Evolutionary conservation across 208 protist species (phyloP), one percentile per base, ranked within the genome.

Genomic region (Leishmania aethiopica): DNA sequence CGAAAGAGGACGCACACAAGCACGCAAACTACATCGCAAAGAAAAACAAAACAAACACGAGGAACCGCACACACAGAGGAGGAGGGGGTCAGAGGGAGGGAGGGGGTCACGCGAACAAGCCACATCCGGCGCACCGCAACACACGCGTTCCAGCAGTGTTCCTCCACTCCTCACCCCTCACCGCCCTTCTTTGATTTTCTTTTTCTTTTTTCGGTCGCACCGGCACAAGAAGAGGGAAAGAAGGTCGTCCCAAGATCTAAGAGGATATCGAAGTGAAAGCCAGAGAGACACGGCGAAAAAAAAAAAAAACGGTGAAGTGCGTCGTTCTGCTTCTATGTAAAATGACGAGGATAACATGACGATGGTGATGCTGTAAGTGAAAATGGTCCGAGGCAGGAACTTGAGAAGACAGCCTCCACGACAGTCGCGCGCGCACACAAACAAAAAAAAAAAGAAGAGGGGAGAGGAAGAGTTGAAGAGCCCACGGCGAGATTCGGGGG

Each of bases 271-370:
- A 53, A 51, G n/a, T 2, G 0, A 42, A 75, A 32, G 22, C 8
- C 5, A 55, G 15, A 42, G 47, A 22, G 1, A 75, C 22, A 81
- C 64, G 5, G 0, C 32, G 0, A 77, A 62, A 77, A 77, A 2
- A 77, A 62, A 77, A 77, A 35, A 49, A 77, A 62, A 66, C 25
- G 64, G 45, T 70, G 60, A 69, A 78, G 22, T 17, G 28, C 35
- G 35, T 49, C 32, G 49, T 22, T 42, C 25, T 67, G 55, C 32
- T 2, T 72, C 67, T 72, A 72, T 72, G 67, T 45, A 40, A 7
- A 37, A 37, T 73, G n/a, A n/a, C 42, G 25, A 53, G 45, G 3
- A 73, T 42, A 73, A 53, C 7, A 53, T n/a, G 69, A 37, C 22
- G 69, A 73, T 47, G 28, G 25, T 32, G 42, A n/a, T 19, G 19